Conservation (phyloP, 176 grass and related monocot species). For the Triticum urartu region DNA sequence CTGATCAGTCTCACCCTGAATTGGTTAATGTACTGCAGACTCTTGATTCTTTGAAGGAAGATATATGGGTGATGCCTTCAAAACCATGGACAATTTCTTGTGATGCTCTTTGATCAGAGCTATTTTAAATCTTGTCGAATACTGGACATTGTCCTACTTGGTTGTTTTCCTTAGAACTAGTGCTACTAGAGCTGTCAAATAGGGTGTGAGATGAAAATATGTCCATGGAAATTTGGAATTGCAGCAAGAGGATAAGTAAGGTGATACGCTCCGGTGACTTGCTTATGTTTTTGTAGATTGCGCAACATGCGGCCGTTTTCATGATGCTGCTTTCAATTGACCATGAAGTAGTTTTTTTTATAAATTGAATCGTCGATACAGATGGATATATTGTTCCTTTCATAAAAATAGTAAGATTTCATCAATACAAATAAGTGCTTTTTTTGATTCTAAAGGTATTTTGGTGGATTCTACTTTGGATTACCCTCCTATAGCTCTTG, state of each 20-base stretch:
- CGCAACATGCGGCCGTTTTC: background rate
- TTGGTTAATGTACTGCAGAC: slow-evolving; percentile 35
- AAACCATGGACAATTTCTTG: background rate
- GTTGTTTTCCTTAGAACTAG: background rate
- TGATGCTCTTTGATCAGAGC: background rate
- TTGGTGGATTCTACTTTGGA: background rate
- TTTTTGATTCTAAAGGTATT: background rate
- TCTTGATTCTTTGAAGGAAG: slow-evolving; percentile 42
- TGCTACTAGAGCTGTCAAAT: background rate
- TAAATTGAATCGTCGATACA: background rate
- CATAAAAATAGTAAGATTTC: background rate
- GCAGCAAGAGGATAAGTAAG: slow-evolving; percentile 2
- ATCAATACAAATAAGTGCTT: background rate
- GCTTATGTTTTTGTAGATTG: background rate
- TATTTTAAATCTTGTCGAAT: background rate
- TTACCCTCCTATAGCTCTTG: background rate
- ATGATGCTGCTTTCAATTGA: background rate
- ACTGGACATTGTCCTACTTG: background rate
- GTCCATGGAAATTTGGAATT: background rate
- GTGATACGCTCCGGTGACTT: background rate
- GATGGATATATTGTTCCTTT: background rate
- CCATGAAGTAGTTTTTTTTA: background rate
- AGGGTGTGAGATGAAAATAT: background rate
- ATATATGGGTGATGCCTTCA: background rate
- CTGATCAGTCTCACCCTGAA: slow-evolving; percentile 44